phyloP scores from a whole-genome alignment of 148 eudicot genomes.

The Polygonum aviculare region DNA sequence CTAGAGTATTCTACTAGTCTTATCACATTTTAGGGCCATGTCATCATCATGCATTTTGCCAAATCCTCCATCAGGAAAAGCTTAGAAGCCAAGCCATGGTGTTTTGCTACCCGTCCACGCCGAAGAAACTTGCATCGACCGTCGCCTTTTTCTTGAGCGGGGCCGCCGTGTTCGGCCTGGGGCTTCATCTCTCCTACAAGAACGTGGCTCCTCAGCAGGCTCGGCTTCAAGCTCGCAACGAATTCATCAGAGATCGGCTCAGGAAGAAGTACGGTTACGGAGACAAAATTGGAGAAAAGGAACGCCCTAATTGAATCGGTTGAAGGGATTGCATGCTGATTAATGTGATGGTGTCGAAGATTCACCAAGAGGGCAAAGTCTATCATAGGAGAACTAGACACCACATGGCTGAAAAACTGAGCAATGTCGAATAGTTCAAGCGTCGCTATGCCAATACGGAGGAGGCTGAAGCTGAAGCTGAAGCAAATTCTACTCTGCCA shows the following conservation, averaged over 20 bases:
- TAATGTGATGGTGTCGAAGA: conserved; percentile 77
- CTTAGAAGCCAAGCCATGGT: conserved; percentile 25
- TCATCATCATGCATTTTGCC: no score
- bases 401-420: conserved; percentile 71
- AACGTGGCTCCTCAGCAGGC: conserved; percentile 89
- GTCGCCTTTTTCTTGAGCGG: conserved; percentile 46
- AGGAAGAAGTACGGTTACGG: conserved; percentile 51
- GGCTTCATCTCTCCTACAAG: conserved; percentile 60
- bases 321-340: conserved; percentile 35
- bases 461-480: conserved; percentile 20
- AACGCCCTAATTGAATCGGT: background rate
- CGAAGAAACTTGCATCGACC: conserved; percentile 46
- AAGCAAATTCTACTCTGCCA: background rate
- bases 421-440: conserved; percentile 73
- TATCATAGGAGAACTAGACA: conserved; percentile 70
- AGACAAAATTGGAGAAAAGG: background rate
- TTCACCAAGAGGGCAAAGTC: conserved; percentile 69
- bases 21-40: no score
- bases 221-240: conserved; percentile 69
- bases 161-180: conserved; percentile 43
- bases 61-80: no score
- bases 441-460: conserved; percentile 59
- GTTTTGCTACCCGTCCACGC: conserved; percentile 64
- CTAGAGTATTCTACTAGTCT: no score
- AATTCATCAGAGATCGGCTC: conserved; percentile 51